Percentiles rank a stretch among this genome's conserved stretches.
These are phyloP conservation scores for Bocquillonia castaneifolia DNA, from an alignment of 441 rosid genomes.

Conservation along the genomic window DNA sequence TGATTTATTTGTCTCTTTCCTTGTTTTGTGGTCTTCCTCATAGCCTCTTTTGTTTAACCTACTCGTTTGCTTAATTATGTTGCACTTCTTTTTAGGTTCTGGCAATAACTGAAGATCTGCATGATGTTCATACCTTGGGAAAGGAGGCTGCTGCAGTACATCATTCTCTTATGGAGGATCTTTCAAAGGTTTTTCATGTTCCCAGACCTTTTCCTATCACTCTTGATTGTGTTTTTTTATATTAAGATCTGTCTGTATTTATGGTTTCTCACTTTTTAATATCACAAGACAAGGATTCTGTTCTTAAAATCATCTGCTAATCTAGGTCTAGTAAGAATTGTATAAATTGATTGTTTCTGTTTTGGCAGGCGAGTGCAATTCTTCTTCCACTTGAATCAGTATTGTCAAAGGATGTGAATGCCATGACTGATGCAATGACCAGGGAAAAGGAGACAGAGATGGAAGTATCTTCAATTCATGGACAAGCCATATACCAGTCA, in stretches of 20 bases:
- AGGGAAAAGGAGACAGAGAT: conserved; percentile 69
- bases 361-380: conserved; percentile 67
- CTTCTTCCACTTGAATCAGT: conserved; percentile 77
- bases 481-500: conserved; percentile 91
- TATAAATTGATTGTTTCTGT: conserved; percentile 22
- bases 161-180: conserved; percentile 69
- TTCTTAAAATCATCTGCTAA: conserved; percentile 10
- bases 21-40: conserved; percentile 5
- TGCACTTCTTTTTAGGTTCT: conserved; percentile 56
- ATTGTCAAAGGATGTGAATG: conserved; percentile 81
- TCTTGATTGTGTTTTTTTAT: conserved; percentile 14
- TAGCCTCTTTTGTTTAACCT: neutral
- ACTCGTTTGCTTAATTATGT: conserved; percentile 22
- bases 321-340: conserved; percentile 17
- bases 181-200: conserved; percentile 60
- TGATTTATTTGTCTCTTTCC: neutral
- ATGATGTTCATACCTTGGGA: conserved; percentile 81
- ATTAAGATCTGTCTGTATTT: conserved; percentile 6
- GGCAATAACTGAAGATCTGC: conserved; percentile 87
- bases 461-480: conserved; percentile 86
- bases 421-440: conserved; percentile 79
- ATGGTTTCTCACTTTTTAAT: neutral
- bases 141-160: conserved; percentile 81
- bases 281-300: neutral
- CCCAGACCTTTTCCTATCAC: conserved; percentile 12